Percentiles rank a stretch among this genome's conserved stretches.
Evolutionary conservation across 1,284 basidiomycete genomes (phyloP).

Genomic region (Meira nashicola): DNA sequence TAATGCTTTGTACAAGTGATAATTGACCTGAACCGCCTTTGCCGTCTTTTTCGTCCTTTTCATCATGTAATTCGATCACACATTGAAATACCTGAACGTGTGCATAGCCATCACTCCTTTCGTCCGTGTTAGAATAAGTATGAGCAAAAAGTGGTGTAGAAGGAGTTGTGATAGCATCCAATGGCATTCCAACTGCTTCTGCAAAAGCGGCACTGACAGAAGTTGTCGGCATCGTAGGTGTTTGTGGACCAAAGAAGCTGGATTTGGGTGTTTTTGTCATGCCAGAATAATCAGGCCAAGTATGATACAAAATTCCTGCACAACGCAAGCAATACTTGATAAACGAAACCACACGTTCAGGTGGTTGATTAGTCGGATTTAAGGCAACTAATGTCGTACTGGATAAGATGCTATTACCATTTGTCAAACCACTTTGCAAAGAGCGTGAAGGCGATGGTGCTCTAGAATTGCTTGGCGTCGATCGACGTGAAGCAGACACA

Average conservation of each 20-base stretch:
- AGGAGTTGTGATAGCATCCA: constrained; percentile 17
- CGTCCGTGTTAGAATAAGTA: constrained; percentile 22
- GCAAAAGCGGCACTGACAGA: constrained; percentile 4
- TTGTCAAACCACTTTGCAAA: background rate
- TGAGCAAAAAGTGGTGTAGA: constrained; percentile 27
- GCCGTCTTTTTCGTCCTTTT: constrained; percentile 13
- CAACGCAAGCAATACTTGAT: constrained; percentile 57
- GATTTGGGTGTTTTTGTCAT: constrained; percentile 2
- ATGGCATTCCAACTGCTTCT: constrained; percentile 5
- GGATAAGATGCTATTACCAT: background rate
- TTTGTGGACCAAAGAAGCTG: constrained; percentile 5
- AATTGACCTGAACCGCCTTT: constrained; percentile 19
- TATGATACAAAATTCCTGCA: constrained; percentile 59
- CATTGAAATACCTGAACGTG: constrained; percentile 49
- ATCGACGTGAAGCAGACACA: constrained; percentile 1
- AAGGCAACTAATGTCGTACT: constrained; percentile 25
- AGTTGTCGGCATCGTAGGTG: background rate
- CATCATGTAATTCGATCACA: constrained; percentile 39
- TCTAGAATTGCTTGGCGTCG: constrained; percentile 18
- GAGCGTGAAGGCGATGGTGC: constrained; percentile 14
- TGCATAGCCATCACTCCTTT: constrained; percentile 25
- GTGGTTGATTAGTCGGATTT: constrained; percentile 42
- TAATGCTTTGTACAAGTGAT: constrained; percentile 41
- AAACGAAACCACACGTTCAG: constrained; percentile 35
- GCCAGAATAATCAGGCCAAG: constrained; percentile 33